Evolutionary conservation across 1,284 basidiomycete species (phyloP), one percentile per base, ranked within the genome.

Genomic region (Ustilago curta): DNA sequence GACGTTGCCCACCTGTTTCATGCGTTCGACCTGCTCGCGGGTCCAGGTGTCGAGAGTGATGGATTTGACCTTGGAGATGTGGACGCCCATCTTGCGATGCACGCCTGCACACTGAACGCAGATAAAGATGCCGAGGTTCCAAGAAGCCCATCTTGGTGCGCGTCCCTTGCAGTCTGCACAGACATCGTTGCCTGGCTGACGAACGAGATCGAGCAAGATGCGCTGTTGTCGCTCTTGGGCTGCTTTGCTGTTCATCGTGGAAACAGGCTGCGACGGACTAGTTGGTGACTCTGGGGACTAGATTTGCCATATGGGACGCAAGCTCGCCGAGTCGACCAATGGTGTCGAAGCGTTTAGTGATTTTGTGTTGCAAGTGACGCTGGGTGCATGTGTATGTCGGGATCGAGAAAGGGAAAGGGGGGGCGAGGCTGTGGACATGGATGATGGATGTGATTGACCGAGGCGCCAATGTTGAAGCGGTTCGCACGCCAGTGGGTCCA

Each of bases 161-260:
- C 89, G 88, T 31, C 90, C 87, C 84, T 91, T 92, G 85, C 93
- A 95, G 85, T 95, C 93, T 9, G 93, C 93, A 84, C 93, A 95
- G 23, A 89, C 79, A 89, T 92, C 91, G 82, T 94, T 94, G 74
- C 93, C 93, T 47, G 92, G 91, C 74, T 88, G 87, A 23, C 86
- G 84, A 4, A 87, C 88, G 16, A 94, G 87, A 59, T 93, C 92
- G 7, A 90, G 80, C 32, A 94, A 86, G 12, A 87, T 86, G 39
- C 89, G 89, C 66, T 91, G 91, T 78, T 91, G 91, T 62, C 91
- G 87, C 67, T 93, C 91, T 18, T 88, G 63, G 7, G 79, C 69
- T 16, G 72, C 76, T 57, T 76, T 80, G 64, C 68, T 69, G 53
- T 79, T 78, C 78, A 82, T 82, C 37, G 14, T 53, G 29, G 35